Evolutionary conservation across 2,329 filamentous ascomycete species (phyloP).

Genomic region (Paracoccidioides brasiliensis): DNA sequence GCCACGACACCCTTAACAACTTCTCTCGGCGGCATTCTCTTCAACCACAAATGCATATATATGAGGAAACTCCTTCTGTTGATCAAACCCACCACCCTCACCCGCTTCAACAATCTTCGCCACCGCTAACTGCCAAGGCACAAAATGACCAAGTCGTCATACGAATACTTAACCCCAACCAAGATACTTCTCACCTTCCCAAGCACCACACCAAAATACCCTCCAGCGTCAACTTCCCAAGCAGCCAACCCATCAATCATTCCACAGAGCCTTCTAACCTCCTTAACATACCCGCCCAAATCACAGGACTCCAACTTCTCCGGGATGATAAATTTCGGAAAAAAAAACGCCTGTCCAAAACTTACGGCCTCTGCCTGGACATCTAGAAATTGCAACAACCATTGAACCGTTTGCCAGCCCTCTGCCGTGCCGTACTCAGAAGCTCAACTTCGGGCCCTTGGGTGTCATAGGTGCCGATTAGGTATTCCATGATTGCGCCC

Average conservation of each 20-base stretch:
- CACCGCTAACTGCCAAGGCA: neutral
- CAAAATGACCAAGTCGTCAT: neutral
- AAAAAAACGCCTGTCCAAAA: conserved; percentile 32
- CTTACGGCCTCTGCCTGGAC: conserved; percentile 20
- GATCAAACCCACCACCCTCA: neutral
- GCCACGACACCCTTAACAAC: neutral
- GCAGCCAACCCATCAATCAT: conserved; percentile 30
- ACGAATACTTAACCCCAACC: neutral
- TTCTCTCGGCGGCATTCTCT: neutral
- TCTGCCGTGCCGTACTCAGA: conserved; percentile 21
- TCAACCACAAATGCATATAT: neutral
- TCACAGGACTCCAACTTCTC: conserved; percentile 32
- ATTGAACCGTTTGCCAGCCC: conserved; percentile 29
- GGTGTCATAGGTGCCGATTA: conserved; percentile 33
- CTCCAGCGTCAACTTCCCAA: neutral
- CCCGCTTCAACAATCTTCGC: neutral
- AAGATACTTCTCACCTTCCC: neutral
- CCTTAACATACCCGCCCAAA: conserved; percentile 34
- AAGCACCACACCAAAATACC: neutral
- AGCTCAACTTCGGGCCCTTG: conserved; percentile 27
- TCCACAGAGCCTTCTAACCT: conserved; percentile 34
- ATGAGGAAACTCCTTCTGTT: neutral
- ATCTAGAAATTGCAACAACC: conserved; percentile 32
- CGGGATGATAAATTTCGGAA: conserved; percentile 23
- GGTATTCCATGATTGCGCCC: conserved; percentile 38